Base-by-base conservation (phyloP, 179 eudicot genomes). In the Patellifolia procumbens region DNA sequence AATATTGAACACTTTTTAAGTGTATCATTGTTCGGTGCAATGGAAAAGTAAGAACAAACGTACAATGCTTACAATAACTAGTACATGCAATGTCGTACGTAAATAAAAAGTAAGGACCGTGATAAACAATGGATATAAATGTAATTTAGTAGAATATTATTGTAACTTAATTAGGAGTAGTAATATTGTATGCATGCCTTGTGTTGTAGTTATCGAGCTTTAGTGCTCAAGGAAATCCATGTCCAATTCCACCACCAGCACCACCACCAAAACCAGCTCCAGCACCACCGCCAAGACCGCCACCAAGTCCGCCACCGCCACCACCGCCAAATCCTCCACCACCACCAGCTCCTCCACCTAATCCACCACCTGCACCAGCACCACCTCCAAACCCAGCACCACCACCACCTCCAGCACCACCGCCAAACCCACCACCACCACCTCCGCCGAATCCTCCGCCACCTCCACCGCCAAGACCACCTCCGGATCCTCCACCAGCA, bases 281-380 rank as follows among this genome's bases (percentile, higher is more conserved):
- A 28, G 35, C 78, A 1, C 81, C 81, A 0, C 75, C 75, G 22
- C 76, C 76, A 19, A 26, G 39, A 0, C 74, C 74, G 11, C 74
- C 59, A 5, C 78, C 78, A 5, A 28, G 26, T 2, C 78, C 78
- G 34, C 70, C 80, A 0, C 80, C 80, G 0, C 53, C 62, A 16
- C 80, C 81, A 13, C 71, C 75, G 0, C 80, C 80, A 6, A 24
- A 66, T 4, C 80, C 80, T 4, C 80, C 80, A 34, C 77, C 77
- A n/a, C 70, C 77, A 16, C 77, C 70, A 0, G 55, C 70, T 56
- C 80, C 80, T 28, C 70, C 70, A 17, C 76, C 76, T 7, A 58
- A 29, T 58, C 77, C 77, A 74, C 58, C 58, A 10, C 70, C 77
- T 31, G 69, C 49, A 15, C 80, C 80, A 4, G 34, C 67, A 16